These are phyloP conservation scores for Chondrus crispus DNA, from an alignment of 23 red algal species.

Conservation along the genomic window DNA sequence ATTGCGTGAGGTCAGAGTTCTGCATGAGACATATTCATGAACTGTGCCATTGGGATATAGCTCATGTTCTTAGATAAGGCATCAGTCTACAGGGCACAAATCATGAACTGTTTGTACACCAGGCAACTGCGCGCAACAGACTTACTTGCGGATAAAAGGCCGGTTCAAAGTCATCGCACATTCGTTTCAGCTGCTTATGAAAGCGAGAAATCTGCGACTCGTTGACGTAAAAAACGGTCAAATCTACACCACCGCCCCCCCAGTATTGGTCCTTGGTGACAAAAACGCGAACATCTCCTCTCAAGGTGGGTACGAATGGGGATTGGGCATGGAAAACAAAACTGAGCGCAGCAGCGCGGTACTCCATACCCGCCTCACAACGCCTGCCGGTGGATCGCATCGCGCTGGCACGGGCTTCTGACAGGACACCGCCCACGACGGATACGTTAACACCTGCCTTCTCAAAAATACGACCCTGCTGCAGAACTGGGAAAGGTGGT, in stretches of 20 bases:
- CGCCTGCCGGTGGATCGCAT: not conserved
- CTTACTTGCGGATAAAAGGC: constrained; percentile 1
- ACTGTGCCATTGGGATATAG: not conserved
- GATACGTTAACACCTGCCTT: constrained; percentile 77
- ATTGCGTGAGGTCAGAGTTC: no score
- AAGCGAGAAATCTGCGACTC: not conserved
- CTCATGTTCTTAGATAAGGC: no score
- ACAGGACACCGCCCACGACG: constrained; percentile 35
- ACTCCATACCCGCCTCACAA: not conserved
- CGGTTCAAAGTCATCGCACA: constrained; percentile 28
- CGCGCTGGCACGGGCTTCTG: constrained; percentile 16
- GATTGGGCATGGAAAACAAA: constrained; percentile 63
- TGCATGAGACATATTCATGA: no score
- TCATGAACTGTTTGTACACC: no score
- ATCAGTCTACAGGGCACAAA: no score
- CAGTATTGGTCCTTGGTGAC: not conserved
- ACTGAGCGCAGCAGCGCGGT: constrained; percentile 52
- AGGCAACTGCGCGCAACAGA: no score
- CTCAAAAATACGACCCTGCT: constrained; percentile 51
- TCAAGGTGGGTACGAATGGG: constrained; percentile 48
- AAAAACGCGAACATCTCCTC: constrained; percentile 60
- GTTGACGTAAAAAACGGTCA: constrained; percentile 49
- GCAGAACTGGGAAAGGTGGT: constrained; percentile 3
- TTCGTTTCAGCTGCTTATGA: constrained; percentile 40
- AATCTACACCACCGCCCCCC: constrained; percentile 54